Evolutionary conservation across 169 alveolate genomes (phyloP).

Genomic region (Babesia caballi): DNA sequence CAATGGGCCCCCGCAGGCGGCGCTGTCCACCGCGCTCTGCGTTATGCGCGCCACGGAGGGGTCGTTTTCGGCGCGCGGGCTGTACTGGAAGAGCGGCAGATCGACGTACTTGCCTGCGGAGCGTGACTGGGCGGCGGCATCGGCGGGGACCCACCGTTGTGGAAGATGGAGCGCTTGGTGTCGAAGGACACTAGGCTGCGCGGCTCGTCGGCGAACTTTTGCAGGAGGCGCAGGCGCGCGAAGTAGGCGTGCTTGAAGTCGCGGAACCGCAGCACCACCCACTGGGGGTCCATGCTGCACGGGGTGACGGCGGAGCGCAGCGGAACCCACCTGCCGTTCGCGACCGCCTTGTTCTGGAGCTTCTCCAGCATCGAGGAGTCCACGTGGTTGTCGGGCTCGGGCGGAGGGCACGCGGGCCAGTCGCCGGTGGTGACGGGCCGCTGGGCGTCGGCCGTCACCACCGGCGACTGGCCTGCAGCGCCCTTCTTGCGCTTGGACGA

Average conservation of each 20-base stretch:
- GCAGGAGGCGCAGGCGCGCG: slow-evolving; percentile 46
- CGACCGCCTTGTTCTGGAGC: slow-evolving; percentile 14
- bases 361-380: slow-evolving; percentile 54
- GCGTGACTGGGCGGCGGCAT: background rate
- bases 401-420: slow-evolving; percentile 14
- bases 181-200: slow-evolving; percentile 62
- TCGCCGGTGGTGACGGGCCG: background rate
- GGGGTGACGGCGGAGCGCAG: background rate
- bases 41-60: slow-evolving; percentile 21
- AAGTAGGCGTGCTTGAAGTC: slow-evolving; percentile 60
- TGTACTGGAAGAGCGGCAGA: slow-evolving; percentile 52
- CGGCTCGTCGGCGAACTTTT: slow-evolving; percentile 40
- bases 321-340: slow-evolving; percentile 3
- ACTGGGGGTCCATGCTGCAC: slow-evolving; percentile 59
- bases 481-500: slow-evolving; percentile 28
- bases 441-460: slow-evolving; percentile 47
- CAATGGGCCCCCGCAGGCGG: background rate
- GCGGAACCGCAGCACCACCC: slow-evolving; percentile 51
- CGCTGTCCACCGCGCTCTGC: background rate
- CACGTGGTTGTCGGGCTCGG: slow-evolving; percentile 30
- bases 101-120: slow-evolving; percentile 51
- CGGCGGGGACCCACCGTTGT: slow-evolving; percentile 32
- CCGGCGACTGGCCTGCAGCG: background rate
- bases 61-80: slow-evolving; percentile 32
- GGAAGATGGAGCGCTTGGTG: slow-evolving; percentile 56